Conservation (phyloP, 192 early-diverging fungal genomes). For the Cladochytrium replicatum region DNA sequence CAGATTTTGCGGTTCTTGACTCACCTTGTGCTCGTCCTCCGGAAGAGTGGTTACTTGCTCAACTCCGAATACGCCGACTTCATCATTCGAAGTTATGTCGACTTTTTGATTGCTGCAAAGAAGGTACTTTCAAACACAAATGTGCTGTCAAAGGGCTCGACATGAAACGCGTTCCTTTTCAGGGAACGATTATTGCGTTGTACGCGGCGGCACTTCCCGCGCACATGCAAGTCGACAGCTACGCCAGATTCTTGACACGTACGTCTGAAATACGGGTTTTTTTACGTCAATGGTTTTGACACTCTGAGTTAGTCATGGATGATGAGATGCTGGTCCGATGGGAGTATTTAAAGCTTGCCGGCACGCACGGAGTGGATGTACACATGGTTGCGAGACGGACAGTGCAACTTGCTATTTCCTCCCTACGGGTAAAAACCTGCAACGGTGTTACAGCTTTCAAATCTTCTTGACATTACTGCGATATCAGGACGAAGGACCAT, state of each 20-base stretch:
- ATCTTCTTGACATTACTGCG: too few species aligned
- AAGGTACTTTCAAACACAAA: constrained; percentile 2
- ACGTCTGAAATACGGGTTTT: not conserved
- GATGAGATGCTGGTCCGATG: constrained; percentile 22
- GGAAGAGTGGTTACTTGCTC: constrained; percentile 35
- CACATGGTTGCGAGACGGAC: constrained; percentile 28
- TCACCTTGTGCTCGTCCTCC: constrained; percentile 57
- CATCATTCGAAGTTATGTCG: constrained; percentile 46
- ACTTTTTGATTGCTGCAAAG: constrained; percentile 21
- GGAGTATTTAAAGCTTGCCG: constrained; percentile 31
- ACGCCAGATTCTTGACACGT: constrained; percentile 38
- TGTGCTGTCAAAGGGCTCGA: not conserved
- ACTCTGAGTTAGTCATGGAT: constrained; percentile 1
- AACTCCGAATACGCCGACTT: constrained; percentile 27
- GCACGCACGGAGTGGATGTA: constrained; percentile 30
- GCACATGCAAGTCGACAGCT: constrained; percentile 30
- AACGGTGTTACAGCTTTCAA: too few species aligned
- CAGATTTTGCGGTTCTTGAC: constrained; percentile 60
- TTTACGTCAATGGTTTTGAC: constrained; percentile 2
- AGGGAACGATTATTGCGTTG: constrained; percentile 35
- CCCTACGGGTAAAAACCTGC: constrained; percentile 1
- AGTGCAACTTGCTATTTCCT: constrained; percentile 17
- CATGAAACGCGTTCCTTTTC: not conserved
- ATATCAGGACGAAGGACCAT: too few species aligned
- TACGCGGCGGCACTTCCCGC: constrained; percentile 41